Percentiles rank a stretch among this genome's conserved stretches.
These are phyloP conservation scores for Cymodocea nodosa DNA, from an alignment of 116 monocot species.

Conservation along the genomic window DNA sequence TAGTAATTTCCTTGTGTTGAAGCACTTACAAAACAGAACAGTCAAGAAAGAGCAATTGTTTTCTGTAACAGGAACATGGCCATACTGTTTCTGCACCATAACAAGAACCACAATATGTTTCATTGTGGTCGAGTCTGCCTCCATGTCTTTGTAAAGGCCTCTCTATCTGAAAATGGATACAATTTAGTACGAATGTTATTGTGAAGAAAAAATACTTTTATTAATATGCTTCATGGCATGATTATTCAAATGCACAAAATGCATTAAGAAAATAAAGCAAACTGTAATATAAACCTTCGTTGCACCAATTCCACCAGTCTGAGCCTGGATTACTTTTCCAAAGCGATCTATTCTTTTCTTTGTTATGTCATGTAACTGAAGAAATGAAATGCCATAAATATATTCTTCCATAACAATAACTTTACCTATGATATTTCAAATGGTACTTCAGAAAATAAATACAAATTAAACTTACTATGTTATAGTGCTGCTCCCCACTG, in stretches of 20 bases:
- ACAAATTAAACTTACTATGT: slow-evolving; percentile 30
- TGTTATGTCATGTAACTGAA: slow-evolving; percentile 86
- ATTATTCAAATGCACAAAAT: background rate
- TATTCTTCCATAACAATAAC: background rate
- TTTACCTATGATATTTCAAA: background rate
- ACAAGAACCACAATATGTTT: slow-evolving; percentile 77
- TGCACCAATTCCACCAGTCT: slow-evolving; percentile 75
- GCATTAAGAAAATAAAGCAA: background rate
- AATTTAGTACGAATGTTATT: background rate
- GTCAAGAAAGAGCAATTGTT: slow-evolving; percentile 1
- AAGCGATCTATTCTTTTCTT: slow-evolving; percentile 68
- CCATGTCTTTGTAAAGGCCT: slow-evolving; percentile 73
- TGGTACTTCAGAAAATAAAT: background rate
- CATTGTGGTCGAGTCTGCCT: slow-evolving; percentile 73
- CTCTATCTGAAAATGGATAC: slow-evolving; percentile 40
- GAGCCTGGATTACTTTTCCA: slow-evolving; percentile 68
- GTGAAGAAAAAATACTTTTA: no score
- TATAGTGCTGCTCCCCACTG: slow-evolving; percentile 94
- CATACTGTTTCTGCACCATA: slow-evolving; percentile 64
- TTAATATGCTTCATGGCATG: background rate
- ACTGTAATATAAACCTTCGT: slow-evolving; percentile 52
- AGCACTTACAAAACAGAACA: background rate
- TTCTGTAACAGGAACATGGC: background rate
- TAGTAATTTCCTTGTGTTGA: background rate
- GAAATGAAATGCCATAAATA: slow-evolving; percentile 1